phyloP scores from a whole-genome alignment of 805 yeast genomes.

The Grigorovia transvaalensis region DNA sequence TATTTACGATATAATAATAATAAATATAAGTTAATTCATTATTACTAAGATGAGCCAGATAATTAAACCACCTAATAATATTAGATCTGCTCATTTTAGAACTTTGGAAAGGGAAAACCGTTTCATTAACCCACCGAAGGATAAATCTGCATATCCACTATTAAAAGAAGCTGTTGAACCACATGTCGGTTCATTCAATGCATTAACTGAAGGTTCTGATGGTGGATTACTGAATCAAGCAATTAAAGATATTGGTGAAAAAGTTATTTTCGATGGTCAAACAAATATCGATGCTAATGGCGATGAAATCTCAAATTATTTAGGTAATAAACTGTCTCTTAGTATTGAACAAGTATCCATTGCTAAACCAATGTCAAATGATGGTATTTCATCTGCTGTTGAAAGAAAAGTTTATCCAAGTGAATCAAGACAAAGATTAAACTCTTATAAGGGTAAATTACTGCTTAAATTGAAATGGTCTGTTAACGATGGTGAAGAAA shows the following conservation, averaged over 20 bases:
- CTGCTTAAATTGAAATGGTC: constrained; percentile 73
- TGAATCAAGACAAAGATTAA: constrained; percentile 84
- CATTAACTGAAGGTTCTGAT: constrained; percentile 76
- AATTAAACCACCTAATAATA: constrained; percentile 18
- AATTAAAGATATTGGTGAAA: constrained; percentile 79
- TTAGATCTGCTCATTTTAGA: constrained; percentile 37
- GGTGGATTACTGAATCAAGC: constrained; percentile 82
- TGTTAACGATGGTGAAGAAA: constrained; percentile 80
- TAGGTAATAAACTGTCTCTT: constrained; percentile 77
- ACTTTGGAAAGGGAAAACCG: constrained; percentile 83
- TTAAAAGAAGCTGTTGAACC: constrained; percentile 87
- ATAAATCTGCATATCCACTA: constrained; percentile 70
- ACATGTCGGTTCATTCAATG: constrained; percentile 93
- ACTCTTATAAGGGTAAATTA: constrained; percentile 69
- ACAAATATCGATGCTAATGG: constrained; percentile 7
- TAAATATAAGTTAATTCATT: neutral
- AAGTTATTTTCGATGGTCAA: constrained; percentile 69
- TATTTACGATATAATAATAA: neutral
- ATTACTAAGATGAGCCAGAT: constrained; percentile 22
- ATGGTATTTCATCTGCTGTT: constrained; percentile 53
- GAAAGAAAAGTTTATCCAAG: constrained; percentile 75
- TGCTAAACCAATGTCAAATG: constrained; percentile 56
- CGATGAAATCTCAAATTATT: constrained; percentile 40
- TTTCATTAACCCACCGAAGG: constrained; percentile 83
- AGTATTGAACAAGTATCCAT: constrained; percentile 86